Evolutionary conservation across 2,329 filamentous ascomycete genomes (phyloP).

Genomic region (Triangularia verruculosa): DNA sequence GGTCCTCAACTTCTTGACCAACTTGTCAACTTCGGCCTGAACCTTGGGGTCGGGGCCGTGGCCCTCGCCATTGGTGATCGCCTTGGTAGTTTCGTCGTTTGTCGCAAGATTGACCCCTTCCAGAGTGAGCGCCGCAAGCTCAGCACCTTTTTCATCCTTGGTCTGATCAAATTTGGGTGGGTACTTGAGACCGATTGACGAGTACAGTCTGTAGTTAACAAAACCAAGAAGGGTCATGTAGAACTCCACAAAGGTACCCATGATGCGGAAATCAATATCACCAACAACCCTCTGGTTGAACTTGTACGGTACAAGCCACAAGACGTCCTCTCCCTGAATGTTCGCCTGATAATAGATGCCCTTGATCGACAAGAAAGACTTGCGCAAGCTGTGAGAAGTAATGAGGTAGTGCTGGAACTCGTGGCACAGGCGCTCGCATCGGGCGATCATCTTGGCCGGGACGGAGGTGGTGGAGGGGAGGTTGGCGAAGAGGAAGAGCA

Average conservation of each 20-base stretch:
- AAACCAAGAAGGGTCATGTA: constrained; percentile 96
- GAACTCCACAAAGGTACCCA: constrained; percentile 98
- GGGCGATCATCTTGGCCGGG: constrained; percentile 90
- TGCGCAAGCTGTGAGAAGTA: constrained; percentile 82
- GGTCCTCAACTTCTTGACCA: constrained; percentile 64
- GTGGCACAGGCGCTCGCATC: constrained; percentile 87
- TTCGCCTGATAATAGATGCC: constrained; percentile 99
- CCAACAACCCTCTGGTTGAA: constrained; percentile 94
- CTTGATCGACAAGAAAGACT: constrained; percentile 98
- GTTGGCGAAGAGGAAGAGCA: constrained; percentile 97
- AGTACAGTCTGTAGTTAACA: constrained; percentile 94
- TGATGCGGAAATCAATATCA: constrained; percentile 97
- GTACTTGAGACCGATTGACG: constrained; percentile 85
- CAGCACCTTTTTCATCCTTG: constrained; percentile 86
- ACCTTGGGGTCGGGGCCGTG: constrained; percentile 59
- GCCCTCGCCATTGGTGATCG: constrained; percentile 50
- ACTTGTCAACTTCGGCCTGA: constrained; percentile 65
- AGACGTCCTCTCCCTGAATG: constrained; percentile 92
- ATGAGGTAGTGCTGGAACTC: constrained; percentile 99
- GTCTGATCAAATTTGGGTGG: constrained; percentile 87
- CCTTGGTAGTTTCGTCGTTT: constrained; percentile 52
- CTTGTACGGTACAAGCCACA: constrained; percentile 96
- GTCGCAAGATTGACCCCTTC: constrained; percentile 67
- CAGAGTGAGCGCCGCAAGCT: constrained; percentile 85
- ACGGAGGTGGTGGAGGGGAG: constrained; percentile 86